These are phyloP conservation scores for Podospora tetraspora DNA, from an alignment of 495 filamentous ascomycete genomes.

Conservation along the genomic window DNA sequence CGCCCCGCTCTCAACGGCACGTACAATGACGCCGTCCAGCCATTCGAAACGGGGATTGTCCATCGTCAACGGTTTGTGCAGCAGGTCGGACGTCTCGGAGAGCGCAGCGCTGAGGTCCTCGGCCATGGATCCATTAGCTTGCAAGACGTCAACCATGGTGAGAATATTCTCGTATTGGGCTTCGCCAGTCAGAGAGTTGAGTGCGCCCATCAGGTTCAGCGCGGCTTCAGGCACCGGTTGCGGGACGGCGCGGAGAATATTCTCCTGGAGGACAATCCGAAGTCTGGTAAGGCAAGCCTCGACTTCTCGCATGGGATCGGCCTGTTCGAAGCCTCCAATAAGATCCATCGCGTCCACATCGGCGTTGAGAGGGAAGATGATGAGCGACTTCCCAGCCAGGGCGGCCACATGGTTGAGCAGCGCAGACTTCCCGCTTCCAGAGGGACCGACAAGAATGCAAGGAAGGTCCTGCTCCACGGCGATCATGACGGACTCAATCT, in stretches of 20 bases:
- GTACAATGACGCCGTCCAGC: constrained; percentile 86
- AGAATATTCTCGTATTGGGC: constrained; percentile 28
- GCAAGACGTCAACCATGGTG: constrained; percentile 27
- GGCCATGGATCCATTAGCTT: constrained; percentile 20
- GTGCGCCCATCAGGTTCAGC: constrained; percentile 37
- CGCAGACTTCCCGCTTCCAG: constrained; percentile 80
- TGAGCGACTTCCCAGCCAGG: constrained; percentile 62
- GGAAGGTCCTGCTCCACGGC: constrained; percentile 83
- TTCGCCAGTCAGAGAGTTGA: constrained; percentile 30
- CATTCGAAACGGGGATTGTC: constrained; percentile 85
- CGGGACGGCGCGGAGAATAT: constrained; percentile 48
- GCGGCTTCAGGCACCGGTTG: constrained; percentile 38
- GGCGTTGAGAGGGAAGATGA: constrained; percentile 78
- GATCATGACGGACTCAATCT: constrained; percentile 79
- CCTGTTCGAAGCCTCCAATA: constrained; percentile 93
- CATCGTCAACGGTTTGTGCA: constrained; percentile 41
- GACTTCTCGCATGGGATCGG: constrained; percentile 67
- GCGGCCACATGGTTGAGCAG: constrained; percentile 75
- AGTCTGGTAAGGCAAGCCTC: constrained; percentile 53
- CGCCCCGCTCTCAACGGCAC: constrained; percentile 75
- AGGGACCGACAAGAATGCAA: constrained; percentile 78
- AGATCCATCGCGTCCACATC: constrained; percentile 97
- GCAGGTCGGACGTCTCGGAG: constrained; percentile 32
- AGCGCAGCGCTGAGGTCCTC: constrained; percentile 29
- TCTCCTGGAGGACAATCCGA: constrained; percentile 46